Evolutionary conservation across 2,329 filamentous ascomycete genomes (phyloP).

Genomic region (Neobulgaria alba): DNA sequence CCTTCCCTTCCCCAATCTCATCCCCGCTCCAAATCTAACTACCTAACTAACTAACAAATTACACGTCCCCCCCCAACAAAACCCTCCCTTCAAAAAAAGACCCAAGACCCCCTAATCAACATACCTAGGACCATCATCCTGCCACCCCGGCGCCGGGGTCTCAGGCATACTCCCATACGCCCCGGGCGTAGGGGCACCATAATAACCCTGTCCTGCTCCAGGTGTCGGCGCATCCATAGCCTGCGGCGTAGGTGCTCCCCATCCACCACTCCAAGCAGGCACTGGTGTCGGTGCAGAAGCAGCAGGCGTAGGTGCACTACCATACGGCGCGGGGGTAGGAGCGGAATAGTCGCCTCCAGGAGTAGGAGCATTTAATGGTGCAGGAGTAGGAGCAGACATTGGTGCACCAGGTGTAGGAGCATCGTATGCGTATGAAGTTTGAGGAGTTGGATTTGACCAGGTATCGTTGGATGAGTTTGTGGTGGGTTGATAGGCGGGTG

Average conservation of each 20-base stretch:
- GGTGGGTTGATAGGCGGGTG: constrained; percentile 59
- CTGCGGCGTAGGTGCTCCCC: constrained; percentile 38
- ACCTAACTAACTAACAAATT: neutral
- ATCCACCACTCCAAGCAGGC: constrained; percentile 43
- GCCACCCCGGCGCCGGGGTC: constrained; percentile 46
- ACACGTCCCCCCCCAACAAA: neutral
- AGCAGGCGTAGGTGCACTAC: constrained; percentile 42
- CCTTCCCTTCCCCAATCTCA: no score
- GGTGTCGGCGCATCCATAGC: constrained; percentile 43
- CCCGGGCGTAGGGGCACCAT: constrained; percentile 28
- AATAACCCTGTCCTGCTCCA: constrained; percentile 29
- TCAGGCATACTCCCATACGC: constrained; percentile 38
- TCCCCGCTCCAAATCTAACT: no score
- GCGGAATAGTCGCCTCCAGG: constrained; percentile 55
- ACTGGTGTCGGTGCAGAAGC: constrained; percentile 63
- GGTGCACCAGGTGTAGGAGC: constrained; percentile 57
- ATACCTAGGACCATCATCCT: constrained; percentile 36
- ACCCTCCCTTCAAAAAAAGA: neutral
- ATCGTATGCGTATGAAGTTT: constrained; percentile 45
- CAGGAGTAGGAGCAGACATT: constrained; percentile 53
- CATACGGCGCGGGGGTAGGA: constrained; percentile 39
- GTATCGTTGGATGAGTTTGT: constrained; percentile 54
- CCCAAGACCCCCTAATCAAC: constrained; percentile 18
- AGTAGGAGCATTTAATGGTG: constrained; percentile 59
- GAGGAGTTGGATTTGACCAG: constrained; percentile 30